A percentile compares a stretch with the other conserved stretches of the same genome.
These are phyloP conservation scores for Nicotiana otophora DNA, from an alignment of 257 asterid genomes.

Conservation along the genomic window DNA sequence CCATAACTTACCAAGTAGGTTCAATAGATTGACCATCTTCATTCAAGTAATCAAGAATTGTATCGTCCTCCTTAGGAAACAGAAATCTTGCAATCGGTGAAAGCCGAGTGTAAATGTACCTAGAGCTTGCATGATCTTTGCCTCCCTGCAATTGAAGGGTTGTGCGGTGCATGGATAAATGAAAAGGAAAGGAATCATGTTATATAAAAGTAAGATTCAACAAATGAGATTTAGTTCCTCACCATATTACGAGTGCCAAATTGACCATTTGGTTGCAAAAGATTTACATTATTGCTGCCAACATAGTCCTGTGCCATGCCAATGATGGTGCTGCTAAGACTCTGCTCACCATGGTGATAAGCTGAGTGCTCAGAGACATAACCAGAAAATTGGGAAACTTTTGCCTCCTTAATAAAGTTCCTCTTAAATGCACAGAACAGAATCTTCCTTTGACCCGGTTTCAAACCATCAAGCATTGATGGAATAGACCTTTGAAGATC, in stretches of 20 bases:
- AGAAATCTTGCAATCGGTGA: conserved; percentile 59
- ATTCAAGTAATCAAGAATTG: conserved; percentile 68
- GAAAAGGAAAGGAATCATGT: neutral
- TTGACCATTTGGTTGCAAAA: conserved; percentile 90
- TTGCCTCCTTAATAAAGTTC: conserved; percentile 77
- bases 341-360: conserved; percentile 96
- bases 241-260: conserved; percentile 94
- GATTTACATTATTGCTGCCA: conserved; percentile 93
- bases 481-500: conserved; percentile 98
- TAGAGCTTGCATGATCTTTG: conserved; percentile 95
- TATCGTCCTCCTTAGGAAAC: conserved; percentile 88
- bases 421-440: conserved; percentile 90
- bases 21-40: conserved; percentile 95
- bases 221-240: neutral
- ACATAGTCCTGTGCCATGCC: conserved; percentile 96
- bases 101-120: conserved; percentile 75
- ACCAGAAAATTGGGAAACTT: conserved; percentile 93
- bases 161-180: neutral
- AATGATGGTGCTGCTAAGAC: conserved; percentile 86
- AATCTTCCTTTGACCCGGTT: conserved; percentile 98
- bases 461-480: conserved; percentile 95
- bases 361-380: conserved; percentile 98
- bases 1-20: conserved; percentile 67
- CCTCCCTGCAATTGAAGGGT: conserved; percentile 70
- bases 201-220: neutral